Evolutionary conservation across 495 filamentous ascomycete species (phyloP).

Genomic region (Lepidopterella palustris): DNA sequence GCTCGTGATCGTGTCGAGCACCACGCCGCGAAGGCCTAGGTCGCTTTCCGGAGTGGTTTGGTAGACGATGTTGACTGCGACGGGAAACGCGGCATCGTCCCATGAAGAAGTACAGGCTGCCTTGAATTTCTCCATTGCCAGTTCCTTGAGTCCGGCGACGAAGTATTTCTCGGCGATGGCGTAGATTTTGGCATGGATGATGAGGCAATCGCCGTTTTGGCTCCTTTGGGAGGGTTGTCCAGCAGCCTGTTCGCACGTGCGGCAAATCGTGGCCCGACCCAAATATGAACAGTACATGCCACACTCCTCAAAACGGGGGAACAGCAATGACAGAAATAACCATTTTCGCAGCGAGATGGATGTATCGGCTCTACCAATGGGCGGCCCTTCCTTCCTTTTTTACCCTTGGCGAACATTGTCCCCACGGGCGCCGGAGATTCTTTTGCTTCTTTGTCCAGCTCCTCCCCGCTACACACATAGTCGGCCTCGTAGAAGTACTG

Average conservation of each 20-base stretch:
- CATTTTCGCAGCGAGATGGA: too few relatives aligned
- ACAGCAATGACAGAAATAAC: too few relatives aligned
- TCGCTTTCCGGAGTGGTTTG: constrained; percentile 29
- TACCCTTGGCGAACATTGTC: too few relatives aligned
- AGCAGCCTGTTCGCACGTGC: too few relatives aligned
- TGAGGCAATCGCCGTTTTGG: not conserved
- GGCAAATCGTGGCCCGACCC: too few relatives aligned
- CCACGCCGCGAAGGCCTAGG: constrained; percentile 34
- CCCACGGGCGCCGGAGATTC: not conserved
- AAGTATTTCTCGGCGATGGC: constrained; percentile 41
- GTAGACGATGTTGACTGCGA: constrained; percentile 35
- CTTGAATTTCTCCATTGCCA: constrained; percentile 37
- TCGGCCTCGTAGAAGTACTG: constrained; percentile 46
- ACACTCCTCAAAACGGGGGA: not conserved
- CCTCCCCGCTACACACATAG: too few relatives aligned
- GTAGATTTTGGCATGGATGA: constrained; percentile 38
- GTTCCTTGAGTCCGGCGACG: constrained; percentile 34
- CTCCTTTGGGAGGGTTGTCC: too few relatives aligned
- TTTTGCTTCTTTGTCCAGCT: not conserved
- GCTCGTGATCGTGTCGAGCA: constrained; percentile 11
- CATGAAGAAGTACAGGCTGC: constrained; percentile 19
- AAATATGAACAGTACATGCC: not conserved
- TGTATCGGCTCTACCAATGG: too few relatives aligned
- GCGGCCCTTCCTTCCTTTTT: too few relatives aligned
- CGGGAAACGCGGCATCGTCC: constrained; percentile 31